Conservation (phyloP, 2,329 filamentous ascomycete species). For the Talaromyces sp. region DNA sequence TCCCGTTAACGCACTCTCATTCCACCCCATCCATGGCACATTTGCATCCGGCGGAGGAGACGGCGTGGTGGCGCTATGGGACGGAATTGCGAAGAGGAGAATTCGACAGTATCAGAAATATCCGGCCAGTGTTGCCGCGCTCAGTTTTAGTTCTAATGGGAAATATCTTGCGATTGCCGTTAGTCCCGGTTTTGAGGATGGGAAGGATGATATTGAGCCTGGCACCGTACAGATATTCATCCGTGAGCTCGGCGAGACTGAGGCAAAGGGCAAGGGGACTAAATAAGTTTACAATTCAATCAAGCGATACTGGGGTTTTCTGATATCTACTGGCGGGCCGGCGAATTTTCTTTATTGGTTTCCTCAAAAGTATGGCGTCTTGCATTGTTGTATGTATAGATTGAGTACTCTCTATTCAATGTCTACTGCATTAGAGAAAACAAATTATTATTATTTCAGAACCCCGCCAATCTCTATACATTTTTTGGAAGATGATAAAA, state of each 20-base stretch:
- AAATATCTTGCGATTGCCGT: conserved; percentile 72
- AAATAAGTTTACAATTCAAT: conserved; percentile 46
- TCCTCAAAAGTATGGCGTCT: conserved; percentile 5
- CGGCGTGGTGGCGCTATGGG: conserved; percentile 88
- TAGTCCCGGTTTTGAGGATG: conserved; percentile 84
- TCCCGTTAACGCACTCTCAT: conserved; percentile 83
- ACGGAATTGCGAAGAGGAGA: conserved; percentile 81
- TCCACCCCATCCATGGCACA: conserved; percentile 75
- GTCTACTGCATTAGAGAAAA: neutral
- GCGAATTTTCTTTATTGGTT: conserved; percentile 15
- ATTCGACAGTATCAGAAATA: conserved; percentile 87
- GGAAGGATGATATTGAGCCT: conserved; percentile 68
- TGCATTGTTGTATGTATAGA: conserved; percentile 7
- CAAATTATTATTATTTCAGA: neutral
- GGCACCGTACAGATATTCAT: conserved; percentile 73
- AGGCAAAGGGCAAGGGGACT: conserved; percentile 77
- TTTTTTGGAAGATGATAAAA: neutral
- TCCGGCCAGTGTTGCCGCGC: conserved; percentile 67
- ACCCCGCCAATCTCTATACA: neutral
- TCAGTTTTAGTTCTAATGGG: conserved; percentile 73
- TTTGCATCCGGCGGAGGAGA: conserved; percentile 89
- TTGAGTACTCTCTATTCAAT: neutral
- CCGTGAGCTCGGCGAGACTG: conserved; percentile 76
- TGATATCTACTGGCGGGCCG: neutral
- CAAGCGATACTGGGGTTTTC: neutral